Percentiles rank a stretch among this genome's conserved stretches.
Evolutionary conservation across 176 grass and related monocot species (phyloP).

Genomic region (Triticum monococcum): DNA sequence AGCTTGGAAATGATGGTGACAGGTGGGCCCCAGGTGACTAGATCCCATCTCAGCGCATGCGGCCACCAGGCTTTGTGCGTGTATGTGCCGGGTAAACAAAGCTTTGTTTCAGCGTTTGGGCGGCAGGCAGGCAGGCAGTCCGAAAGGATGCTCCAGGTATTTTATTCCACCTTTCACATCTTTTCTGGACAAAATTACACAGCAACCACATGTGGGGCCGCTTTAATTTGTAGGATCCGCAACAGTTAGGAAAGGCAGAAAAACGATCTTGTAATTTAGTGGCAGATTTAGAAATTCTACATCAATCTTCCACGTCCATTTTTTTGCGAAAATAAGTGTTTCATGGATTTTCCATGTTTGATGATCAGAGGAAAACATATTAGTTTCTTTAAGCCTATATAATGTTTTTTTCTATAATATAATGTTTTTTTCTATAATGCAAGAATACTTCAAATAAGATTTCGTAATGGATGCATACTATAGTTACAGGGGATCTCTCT

Average conservation of each 20-base stretch:
- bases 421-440: too few species aligned
- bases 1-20: not conserved
- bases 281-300: too few species aligned
- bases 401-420: too few species aligned
- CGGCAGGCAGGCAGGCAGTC: not conserved
- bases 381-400: too few species aligned
- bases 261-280: too few species aligned
- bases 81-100: slow-evolving; percentile 20
- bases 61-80: slow-evolving; percentile 17
- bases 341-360: too few species aligned
- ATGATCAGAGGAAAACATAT: too few species aligned
- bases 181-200: not conserved
- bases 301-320: too few species aligned
- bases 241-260: not conserved
- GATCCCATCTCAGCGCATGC: slow-evolving; percentile 30
- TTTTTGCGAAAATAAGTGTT: too few species aligned
- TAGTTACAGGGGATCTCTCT: too few species aligned
- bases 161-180: not conserved
- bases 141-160: not conserved
- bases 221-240: not conserved
- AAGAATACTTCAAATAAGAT: too few species aligned
- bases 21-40: slow-evolving; percentile 34
- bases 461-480: too few species aligned
- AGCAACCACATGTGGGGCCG: not conserved
- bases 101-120: not conserved